A percentile compares a stretch with the other conserved stretches of the same genome.
Evolutionary conservation across 257 asterid species (phyloP).

Genomic region (Verbascum thapsus): DNA sequence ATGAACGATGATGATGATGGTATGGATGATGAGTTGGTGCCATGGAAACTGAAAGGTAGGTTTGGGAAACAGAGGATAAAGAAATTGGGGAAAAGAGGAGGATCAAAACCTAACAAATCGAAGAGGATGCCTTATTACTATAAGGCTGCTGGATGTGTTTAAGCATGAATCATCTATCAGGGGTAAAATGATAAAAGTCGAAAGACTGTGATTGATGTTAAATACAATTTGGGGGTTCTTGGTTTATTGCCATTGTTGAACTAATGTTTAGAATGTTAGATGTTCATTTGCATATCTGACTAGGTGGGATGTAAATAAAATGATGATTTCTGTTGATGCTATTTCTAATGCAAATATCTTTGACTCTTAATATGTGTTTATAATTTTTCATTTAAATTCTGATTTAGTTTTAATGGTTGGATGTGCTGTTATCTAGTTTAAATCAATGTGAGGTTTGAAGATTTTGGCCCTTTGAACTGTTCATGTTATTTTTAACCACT

Average conservation of each 20-base stretch:
- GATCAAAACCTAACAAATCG: slow-evolving; percentile 45
- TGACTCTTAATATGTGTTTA: not conserved
- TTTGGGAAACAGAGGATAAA: slow-evolving; percentile 68
- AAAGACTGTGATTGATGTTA: slow-evolving; percentile 22
- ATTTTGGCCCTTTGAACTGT: not conserved
- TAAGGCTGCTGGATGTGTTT: slow-evolving; percentile 61
- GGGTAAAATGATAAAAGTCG: slow-evolving; percentile 33
- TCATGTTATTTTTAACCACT: not conserved
- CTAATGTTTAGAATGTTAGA: slow-evolving; percentile 29
- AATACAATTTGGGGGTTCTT: slow-evolving; percentile 22
- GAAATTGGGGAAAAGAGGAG: slow-evolving; percentile 70
- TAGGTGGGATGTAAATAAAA: slow-evolving; percentile 30
- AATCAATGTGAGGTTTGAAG: not conserved
- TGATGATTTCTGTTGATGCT: slow-evolving; percentile 20
- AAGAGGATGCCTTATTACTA: slow-evolving; percentile 53
- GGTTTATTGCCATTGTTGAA: slow-evolving; percentile 21
- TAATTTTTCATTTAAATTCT: not conserved
- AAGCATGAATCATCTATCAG: slow-evolving; percentile 44
- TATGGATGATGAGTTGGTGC: slow-evolving; percentile 77
- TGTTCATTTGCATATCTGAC: slow-evolving; percentile 30
- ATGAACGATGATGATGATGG: slow-evolving; percentile 37
- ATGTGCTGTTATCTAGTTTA: slow-evolving; percentile 11
- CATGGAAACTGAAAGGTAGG: slow-evolving; percentile 56
- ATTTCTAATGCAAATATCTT: slow-evolving; percentile 34
- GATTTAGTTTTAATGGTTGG: slow-evolving; percentile 2